Percentiles rank a stretch among this genome's conserved stretches.
phyloP scores from a whole-genome alignment of 2,329 filamentous ascomycete genomes.

The Xylariales sp. region DNA sequence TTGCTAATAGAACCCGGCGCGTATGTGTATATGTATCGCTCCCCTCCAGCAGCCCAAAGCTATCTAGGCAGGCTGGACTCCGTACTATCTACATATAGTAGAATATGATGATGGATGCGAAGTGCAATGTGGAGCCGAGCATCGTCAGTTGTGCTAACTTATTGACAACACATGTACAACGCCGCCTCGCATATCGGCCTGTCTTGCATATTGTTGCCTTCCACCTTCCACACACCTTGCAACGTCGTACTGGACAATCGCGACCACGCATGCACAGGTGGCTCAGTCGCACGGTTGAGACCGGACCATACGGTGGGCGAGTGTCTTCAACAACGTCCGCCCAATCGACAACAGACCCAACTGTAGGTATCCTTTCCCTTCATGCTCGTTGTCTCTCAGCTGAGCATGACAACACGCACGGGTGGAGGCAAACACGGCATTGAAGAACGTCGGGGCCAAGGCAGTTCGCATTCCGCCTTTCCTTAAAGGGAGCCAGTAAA shows the following conservation, averaged over 20 bases:
- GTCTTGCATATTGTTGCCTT: conserved; percentile 29
- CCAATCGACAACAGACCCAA: conserved; percentile 25
- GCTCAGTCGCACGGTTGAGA: conserved; percentile 19
- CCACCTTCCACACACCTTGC: conserved; percentile 6
- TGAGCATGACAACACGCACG: conserved; percentile 11
- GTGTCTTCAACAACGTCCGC: conserved; percentile 15
- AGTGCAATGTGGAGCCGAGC: conserved; percentile 21
- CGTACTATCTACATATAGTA: background rate
- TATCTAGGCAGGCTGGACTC: background rate
- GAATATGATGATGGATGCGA: background rate
- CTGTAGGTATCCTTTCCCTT: conserved; percentile 28
- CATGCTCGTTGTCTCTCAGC: conserved; percentile 14
- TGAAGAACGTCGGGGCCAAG: background rate
- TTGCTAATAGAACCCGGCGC: background rate
- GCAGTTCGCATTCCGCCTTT: conserved; percentile 33
- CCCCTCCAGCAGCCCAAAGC: background rate
- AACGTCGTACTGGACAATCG: conserved; percentile 27
- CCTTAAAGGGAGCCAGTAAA: conserved; percentile 29
- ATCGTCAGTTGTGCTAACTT: conserved; percentile 23
- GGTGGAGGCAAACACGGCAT: conserved; percentile 1
- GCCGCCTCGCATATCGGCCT: conserved; percentile 29
- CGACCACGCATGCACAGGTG: conserved; percentile 18
- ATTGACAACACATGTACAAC: conserved; percentile 26
- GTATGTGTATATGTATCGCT: background rate
- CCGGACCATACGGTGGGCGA: conserved; percentile 13